These are phyloP conservation scores for Neurospora sp. DNA, from an alignment of 495 filamentous ascomycete species.

Conservation along the genomic window DNA sequence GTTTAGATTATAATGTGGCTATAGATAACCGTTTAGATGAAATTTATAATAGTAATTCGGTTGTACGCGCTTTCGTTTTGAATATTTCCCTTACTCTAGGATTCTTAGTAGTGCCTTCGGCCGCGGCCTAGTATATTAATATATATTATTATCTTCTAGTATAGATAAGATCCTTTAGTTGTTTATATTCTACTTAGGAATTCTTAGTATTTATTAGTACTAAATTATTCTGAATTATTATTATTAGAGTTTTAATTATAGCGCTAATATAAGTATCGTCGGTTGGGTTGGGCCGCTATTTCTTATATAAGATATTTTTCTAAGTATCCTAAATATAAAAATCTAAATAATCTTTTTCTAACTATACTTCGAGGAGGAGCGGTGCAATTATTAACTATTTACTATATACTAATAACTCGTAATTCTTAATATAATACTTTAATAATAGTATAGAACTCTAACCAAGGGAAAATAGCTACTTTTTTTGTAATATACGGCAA, in stretches of 20 bases:
- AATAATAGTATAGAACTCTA: neutral
- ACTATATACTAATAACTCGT: neutral
- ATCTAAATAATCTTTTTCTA: neutral
- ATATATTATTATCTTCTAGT: too few relatives aligned
- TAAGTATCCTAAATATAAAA: neutral
- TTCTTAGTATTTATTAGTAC: neutral
- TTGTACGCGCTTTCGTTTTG: too few relatives aligned
- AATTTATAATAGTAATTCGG: too few relatives aligned
- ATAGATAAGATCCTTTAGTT: too few relatives aligned
- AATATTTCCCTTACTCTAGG: too few relatives aligned
- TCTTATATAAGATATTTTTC: neutral
- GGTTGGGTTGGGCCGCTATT: neutral
- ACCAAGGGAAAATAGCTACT: neutral
- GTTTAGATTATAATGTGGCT: too few relatives aligned
- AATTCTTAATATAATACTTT: neutral
- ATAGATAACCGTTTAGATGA: too few relatives aligned
- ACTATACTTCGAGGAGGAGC: neutral
- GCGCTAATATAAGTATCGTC: neutral
- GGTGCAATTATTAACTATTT: neutral
- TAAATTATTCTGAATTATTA: neutral
- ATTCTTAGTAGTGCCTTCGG: too few relatives aligned
- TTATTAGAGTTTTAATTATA: neutral
- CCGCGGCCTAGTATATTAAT: too few relatives aligned
- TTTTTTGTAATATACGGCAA: too few relatives aligned
- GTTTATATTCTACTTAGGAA: neutral